Conservation (phyloP, 305 asterid species). For the Fraxinus sp. region DNA sequence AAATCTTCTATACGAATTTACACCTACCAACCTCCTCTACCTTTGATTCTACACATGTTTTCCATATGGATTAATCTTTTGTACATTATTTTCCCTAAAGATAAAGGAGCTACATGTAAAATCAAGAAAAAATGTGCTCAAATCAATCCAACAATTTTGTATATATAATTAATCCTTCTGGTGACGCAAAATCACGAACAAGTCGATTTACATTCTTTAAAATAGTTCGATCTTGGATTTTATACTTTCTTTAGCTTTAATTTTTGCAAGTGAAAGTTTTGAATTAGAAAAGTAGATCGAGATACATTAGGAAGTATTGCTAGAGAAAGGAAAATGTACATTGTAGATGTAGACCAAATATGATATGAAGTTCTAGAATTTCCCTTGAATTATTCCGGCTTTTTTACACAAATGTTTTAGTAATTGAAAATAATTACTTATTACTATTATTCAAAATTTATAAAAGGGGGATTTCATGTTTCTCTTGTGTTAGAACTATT, state of each 20-base stretch:
- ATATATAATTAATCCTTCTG: not conserved
- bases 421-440: not conserved
- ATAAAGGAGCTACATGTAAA: not conserved
- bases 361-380: not conserved
- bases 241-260: not conserved
- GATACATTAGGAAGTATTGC: not conserved
- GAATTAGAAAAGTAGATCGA: not conserved
- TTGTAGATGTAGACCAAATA: not conserved
- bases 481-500: not conserved
- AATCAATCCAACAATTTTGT: not conserved
- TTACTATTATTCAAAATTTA: not conserved
- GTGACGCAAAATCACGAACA: not conserved
- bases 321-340: not conserved
- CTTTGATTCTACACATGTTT: slow-evolving; percentile 1
- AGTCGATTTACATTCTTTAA: not conserved
- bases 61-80: not conserved
- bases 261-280: not conserved
- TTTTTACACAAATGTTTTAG: not conserved
- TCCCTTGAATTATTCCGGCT: not conserved
- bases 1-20: not conserved
- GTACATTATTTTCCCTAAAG: not conserved
- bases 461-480: not conserved
- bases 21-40: slow-evolving; percentile 18
- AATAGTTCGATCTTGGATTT: not conserved
- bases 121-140: not conserved